phyloP scores from a whole-genome alignment of 75 land plant species.

The Sequoiadendron giganteum region DNA sequence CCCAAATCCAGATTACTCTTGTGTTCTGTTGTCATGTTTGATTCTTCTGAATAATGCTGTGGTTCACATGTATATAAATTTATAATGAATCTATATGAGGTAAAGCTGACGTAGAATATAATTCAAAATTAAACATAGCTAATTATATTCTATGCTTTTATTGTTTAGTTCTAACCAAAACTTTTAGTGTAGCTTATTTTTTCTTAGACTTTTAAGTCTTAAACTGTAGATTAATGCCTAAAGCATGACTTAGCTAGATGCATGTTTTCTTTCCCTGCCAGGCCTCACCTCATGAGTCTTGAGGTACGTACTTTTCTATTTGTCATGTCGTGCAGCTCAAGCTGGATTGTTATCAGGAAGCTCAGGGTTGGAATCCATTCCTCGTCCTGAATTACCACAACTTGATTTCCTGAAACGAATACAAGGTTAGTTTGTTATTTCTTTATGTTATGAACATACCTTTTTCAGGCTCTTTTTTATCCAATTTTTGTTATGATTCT shows the following conservation, averaged over 20 bases:
- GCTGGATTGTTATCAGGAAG: constrained; percentile 87
- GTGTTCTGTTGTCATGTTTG: background rate
- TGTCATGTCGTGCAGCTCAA: constrained; percentile 55
- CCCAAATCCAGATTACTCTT: background rate
- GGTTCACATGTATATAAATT: background rate
- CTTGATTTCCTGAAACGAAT: constrained; percentile 63
- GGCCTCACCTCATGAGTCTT: constrained; percentile 2
- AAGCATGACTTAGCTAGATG: background rate
- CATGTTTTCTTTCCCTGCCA: constrained; percentile 1
- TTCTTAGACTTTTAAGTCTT: background rate
- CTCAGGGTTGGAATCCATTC: constrained; percentile 77
- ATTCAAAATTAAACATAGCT: background rate
- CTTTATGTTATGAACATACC: background rate
- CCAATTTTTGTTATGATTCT: background rate
- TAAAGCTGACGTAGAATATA: background rate
- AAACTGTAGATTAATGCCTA: background rate
- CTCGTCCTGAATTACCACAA: constrained; percentile 70
- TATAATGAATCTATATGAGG: background rate
- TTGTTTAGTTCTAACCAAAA: background rate
- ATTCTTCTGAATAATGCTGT: background rate
- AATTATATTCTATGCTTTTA: background rate
- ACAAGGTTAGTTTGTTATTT: constrained; percentile 48
- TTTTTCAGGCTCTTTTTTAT: background rate
- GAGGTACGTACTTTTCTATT: background rate
- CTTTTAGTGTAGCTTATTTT: background rate